Evolutionary conservation across 805 yeast genomes (phyloP).

Genomic region (Saturnispora diversa): DNA sequence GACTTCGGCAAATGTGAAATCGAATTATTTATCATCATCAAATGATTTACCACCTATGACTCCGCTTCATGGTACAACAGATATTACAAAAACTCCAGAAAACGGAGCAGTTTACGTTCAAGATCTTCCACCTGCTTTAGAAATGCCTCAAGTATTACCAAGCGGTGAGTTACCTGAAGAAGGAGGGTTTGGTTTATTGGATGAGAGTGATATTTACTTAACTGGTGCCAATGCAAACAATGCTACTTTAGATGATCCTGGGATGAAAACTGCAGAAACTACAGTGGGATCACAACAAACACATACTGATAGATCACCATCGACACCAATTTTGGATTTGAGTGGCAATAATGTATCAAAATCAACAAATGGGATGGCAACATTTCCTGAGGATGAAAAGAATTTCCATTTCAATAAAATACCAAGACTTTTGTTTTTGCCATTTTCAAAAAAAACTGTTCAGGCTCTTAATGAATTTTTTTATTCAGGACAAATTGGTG

Average conservation of each 20-base stretch:
- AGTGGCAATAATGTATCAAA: not conserved
- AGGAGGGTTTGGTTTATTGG: not conserved
- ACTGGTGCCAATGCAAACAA: too few relatives aligned
- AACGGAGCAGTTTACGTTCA: conserved; percentile 10
- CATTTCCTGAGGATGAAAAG: not conserved
- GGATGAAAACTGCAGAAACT: too few relatives aligned
- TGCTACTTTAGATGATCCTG: too few relatives aligned
- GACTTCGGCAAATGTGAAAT: not conserved
- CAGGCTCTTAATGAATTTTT: conserved; percentile 64
- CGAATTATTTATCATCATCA: not conserved
- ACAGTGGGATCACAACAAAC: too few relatives aligned
- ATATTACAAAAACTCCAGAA: not conserved
- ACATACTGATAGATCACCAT: too few relatives aligned
- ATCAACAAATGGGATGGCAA: not conserved
- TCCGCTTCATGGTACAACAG: not conserved
- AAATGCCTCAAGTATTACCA: conserved; percentile 37
- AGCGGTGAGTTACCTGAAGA: conserved; percentile 19
- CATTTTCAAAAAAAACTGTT: conserved; percentile 54
- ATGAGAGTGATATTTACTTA: too few relatives aligned
- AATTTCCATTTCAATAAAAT: conserved; percentile 26
- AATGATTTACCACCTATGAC: conserved; percentile 1
- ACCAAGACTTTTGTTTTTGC: conserved; percentile 63
- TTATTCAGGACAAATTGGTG: conserved; percentile 73
- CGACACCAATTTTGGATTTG: too few relatives aligned
- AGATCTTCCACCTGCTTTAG: conserved; percentile 45